Percentiles rank a stretch among this genome's conserved stretches.
Conservation (phyloP, 192 early-diverging fungal genomes). For the Endogone sp. region DNA sequence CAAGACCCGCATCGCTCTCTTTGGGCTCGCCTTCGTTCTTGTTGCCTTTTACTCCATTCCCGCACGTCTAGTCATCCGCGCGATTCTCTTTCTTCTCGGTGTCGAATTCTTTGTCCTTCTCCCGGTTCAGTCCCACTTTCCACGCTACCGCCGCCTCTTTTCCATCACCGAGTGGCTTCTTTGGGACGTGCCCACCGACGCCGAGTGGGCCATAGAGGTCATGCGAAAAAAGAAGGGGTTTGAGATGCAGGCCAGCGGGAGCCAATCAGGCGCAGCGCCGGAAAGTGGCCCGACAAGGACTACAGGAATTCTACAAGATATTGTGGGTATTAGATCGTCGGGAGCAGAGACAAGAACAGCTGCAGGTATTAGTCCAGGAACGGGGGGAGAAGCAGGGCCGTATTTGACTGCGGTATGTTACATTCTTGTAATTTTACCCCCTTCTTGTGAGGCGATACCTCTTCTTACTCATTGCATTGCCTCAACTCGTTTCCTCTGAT, state of each 20-base stretch:
- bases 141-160: slow-evolving; percentile 42
- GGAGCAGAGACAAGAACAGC: too few species aligned
- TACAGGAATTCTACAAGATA: too few species aligned
- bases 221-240: slow-evolving; percentile 15
- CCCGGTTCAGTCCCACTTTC: slow-evolving; percentile 37
- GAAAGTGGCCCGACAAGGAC: too few species aligned
- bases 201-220: slow-evolving; percentile 43
- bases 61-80: slow-evolving; percentile 1
- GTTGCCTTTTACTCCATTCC: slow-evolving; percentile 4
- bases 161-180: slow-evolving; percentile 40
- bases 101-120: slow-evolving; percentile 44
- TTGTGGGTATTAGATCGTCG: too few species aligned
- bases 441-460: not conserved
- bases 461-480: not conserved
- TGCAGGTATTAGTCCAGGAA: too few species aligned
- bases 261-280: too few species aligned
- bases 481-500: not conserved
- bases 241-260: not conserved
- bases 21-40: slow-evolving; percentile 1
- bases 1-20: slow-evolving; percentile 12
- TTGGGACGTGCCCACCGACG: slow-evolving; percentile 48
- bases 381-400: too few species aligned
- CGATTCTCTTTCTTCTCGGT: slow-evolving; percentile 24
- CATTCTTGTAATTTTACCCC: too few species aligned
- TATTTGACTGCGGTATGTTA: too few species aligned